Evolutionary conservation across 768 basidiomycete genomes (phyloP), one percentile per base, ranked within the genome.

Genomic region (Cystofilobasidium capitatum): DNA sequence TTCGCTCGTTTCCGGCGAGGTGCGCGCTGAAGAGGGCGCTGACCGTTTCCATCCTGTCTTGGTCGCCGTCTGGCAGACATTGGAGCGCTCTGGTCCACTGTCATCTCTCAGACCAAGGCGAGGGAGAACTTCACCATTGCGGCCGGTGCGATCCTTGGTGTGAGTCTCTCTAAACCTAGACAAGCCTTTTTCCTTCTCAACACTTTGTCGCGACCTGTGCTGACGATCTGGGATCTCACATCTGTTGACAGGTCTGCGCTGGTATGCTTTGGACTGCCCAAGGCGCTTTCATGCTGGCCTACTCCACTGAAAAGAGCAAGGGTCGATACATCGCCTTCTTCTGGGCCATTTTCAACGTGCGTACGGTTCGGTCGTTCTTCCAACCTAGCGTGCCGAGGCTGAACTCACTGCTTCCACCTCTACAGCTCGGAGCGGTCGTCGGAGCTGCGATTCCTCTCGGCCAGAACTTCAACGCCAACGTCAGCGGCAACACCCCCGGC

Each of bases 91-190:
- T 69, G 64, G 44, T 69, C 67, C 2, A 69, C 66, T 13, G 68
- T 69, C 40, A 65, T 69, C 20, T 12, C 63, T 13, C 35, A 71
- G 40, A 59, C 67, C 29, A 31, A 58, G 36, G 22, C 58, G 14
- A 37, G 70, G 1, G 68, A 69, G 39, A 58, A 65, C 44, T 71
- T 71, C 36, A 68, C 69, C 37, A 71, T 71, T 39, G 66, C 68
- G 10, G 66, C 62, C 1, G 70, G 70, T 16, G 70, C 70, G 20
- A 69, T 71, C 31, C 64, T 69, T 17, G 70, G 70, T 14, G 26
- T 65, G 0, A 64, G 68, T 37, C 68, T n/a, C n/a, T n/a, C n/a
- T n/a, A n/a, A n/a, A n/a, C n/a, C n/a, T n/a, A n/a, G n/a, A n/a
- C n/a, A n/a, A n/a, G n/a, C n/a, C n/a, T n/a, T n/a, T n/a, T n/a